Base-by-base conservation (phyloP, 169 alveolate species). In the Cryptosporidium tyzzeri region DNA sequence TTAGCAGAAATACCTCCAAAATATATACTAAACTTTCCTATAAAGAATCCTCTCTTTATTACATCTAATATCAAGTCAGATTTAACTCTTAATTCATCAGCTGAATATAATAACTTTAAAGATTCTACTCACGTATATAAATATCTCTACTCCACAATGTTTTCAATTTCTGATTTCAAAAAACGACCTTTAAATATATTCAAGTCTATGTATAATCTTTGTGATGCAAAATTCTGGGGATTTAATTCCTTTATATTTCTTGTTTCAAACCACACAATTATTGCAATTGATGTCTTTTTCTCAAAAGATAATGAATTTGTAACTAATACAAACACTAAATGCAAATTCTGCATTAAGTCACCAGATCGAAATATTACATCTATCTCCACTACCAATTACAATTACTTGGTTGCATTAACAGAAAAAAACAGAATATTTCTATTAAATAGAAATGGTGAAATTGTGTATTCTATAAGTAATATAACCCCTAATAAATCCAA, bases 141-240 rank as follows among this genome's bases (percentile, higher is more conserved):
- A 35, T 80, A 80, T 29, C 39, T 23, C 26, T 80, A 80, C 31
- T n/a, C 80, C 8, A 80, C 89, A 41, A 37, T 80, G 50, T 80
- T 80, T 44, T 39, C 37, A 62, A 62, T 80, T 23, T 80, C 89
- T 6, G 70, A 59, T 6, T 80, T 80, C 16, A 41, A 37, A 35
- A 37, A 39, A 14, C 39, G 26, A 0, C 21, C 37, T 12, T 50
- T 45, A 7, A 23, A n/a, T 14, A 26, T 39, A 41, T 80, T 39
- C 29, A 65, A 65, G 18, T 80, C 89, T 10, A 80, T 59, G 65
- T 61, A 44, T 29, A 80, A 80, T 45, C 50, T 80, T 21, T 62
- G 53, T n/a, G 44, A 80, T 41, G 73, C 89, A 37, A 80, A 80
- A 44, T 80, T 80, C 67, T 80, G 89, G 89, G 74, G 74, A n/a